Percentiles rank a stretch among this genome's conserved stretches.
These are phyloP conservation scores for Podospora appendiculata DNA, from an alignment of 495 filamentous ascomycete genomes.

Conservation along the genomic window DNA sequence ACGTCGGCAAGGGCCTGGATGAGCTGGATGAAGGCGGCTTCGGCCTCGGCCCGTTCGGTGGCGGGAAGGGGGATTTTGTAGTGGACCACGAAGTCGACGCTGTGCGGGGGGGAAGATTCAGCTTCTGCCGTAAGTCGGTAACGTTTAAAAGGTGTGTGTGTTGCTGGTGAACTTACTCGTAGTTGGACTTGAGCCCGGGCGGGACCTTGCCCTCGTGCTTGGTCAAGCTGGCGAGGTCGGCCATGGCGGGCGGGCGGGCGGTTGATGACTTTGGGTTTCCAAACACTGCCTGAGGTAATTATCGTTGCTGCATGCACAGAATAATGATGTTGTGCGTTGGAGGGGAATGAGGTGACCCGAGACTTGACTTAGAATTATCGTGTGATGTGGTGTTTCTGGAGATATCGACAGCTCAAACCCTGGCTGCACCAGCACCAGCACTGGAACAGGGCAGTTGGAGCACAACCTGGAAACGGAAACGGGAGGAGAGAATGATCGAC, in stretches of 20 bases:
- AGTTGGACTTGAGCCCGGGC: slow-evolving; percentile 26
- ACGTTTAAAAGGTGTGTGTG: not conserved
- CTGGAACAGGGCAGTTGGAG: not conserved
- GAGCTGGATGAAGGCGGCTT: slow-evolving; percentile 65
- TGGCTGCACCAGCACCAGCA: not conserved
- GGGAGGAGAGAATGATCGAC: not conserved
- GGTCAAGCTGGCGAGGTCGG: slow-evolving; percentile 21
- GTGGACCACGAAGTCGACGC: slow-evolving; percentile 89
- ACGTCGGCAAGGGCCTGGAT: slow-evolving; percentile 60
- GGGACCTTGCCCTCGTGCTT: slow-evolving; percentile 18
- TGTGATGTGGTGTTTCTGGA: too few species aligned
- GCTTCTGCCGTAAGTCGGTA: not conserved
- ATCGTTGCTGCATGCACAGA: not conserved
- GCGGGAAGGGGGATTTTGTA: slow-evolving; percentile 53
- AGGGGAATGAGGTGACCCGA: not conserved
- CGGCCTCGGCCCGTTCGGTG: slow-evolving; percentile 60
- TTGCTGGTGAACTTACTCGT: slow-evolving; percentile 12
- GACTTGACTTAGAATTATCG: not conserved
- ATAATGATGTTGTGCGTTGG: not conserved
- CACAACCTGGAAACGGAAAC: not conserved
- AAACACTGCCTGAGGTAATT: not conserved
- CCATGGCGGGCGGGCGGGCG: slow-evolving; percentile 19
- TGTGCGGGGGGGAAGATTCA: slow-evolving; percentile 13
- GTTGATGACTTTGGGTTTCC: not conserved
- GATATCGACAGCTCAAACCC: too few species aligned